Percentiles rank a stretch among this genome's conserved stretches.
Evolutionary conservation across 2,329 filamentous ascomycete genomes (phyloP).

Genomic region (Lasiodiplodia gonubiensis): DNA sequence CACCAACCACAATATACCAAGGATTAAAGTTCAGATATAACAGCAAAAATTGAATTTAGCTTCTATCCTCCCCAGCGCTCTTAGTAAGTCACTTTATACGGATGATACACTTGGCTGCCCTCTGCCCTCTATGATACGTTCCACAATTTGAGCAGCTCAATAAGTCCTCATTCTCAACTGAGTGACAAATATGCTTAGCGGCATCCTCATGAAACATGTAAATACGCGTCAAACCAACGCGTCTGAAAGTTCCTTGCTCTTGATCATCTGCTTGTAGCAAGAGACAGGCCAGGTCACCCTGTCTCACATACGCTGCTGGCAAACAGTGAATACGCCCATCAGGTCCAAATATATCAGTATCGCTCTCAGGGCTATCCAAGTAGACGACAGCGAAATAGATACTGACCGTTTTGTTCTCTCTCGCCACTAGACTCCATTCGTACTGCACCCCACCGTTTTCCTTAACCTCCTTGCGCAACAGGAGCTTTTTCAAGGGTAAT

Average conservation of each 20-base stretch:
- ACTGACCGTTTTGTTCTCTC: not conserved
- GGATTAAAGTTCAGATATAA: too few species aligned
- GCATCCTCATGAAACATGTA: too few species aligned
- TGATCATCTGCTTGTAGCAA: not conserved
- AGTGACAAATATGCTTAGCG: too few species aligned
- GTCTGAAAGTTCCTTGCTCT: not conserved
- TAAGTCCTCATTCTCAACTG: too few species aligned
- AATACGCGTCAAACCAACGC: not conserved
- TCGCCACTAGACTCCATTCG: not conserved
- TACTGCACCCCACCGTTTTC: not conserved
- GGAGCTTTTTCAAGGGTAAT: not conserved
- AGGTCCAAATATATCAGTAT: not conserved
- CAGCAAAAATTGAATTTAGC: too few species aligned
- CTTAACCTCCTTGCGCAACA: not conserved
- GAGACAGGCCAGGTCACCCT: not conserved
- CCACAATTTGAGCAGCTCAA: too few species aligned
- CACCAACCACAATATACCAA: too few species aligned
- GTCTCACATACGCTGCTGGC: not conserved
- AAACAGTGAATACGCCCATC: not conserved
- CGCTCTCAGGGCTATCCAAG: not conserved
- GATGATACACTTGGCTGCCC: too few species aligned
- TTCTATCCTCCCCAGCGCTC: too few species aligned
- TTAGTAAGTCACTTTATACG: too few species aligned
- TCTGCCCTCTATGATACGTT: too few species aligned
- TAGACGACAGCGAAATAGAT: not conserved